Conservation (phyloP, 805 yeast species). For the Cyberlindnera samutprakarnensis region DNA sequence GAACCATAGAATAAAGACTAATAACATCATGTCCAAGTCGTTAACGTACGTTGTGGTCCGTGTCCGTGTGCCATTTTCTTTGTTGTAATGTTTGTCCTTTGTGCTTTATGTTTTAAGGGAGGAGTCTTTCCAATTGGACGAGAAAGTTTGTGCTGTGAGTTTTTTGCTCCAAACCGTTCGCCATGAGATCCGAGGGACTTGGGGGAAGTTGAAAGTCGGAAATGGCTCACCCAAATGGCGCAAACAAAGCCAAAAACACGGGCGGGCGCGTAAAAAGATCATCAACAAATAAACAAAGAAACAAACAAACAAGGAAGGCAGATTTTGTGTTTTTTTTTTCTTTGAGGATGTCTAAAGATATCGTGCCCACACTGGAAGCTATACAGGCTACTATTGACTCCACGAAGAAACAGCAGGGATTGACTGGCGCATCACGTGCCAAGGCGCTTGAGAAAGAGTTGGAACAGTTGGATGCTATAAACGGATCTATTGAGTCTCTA, state of each 20-base stretch:
- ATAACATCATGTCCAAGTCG: too few species aligned
- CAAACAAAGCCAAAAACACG: too few species aligned
- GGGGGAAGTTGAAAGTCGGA: too few species aligned
- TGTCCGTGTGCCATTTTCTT: slow-evolving; percentile 10
- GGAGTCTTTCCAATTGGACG: too few species aligned
- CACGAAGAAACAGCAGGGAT: slow-evolving; percentile 8
- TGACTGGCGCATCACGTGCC: slow-evolving; percentile 12
- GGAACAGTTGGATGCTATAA: slow-evolving; percentile 15
- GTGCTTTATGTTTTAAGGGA: too few species aligned
- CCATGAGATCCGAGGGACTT: too few species aligned
- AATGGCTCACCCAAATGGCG: too few species aligned
- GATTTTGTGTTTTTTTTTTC: neutral
- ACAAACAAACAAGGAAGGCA: neutral
- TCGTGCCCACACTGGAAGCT: slow-evolving; percentile 2
- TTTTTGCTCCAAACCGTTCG: too few species aligned
- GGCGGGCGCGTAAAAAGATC: too few species aligned
- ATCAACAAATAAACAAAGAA: neutral
- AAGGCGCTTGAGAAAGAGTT: slow-evolving; percentile 19
- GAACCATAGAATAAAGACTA: neutral
- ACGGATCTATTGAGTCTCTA: slow-evolving; percentile 14
- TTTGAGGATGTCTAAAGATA: slow-evolving; percentile 12
- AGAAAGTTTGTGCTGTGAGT: too few species aligned
- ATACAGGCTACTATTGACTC: slow-evolving; percentile 4
- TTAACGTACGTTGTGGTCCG: slow-evolving; percentile 11
- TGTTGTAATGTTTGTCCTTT: neutral